These are phyloP conservation scores for Cercophora scortea DNA, from an alignment of 495 filamentous ascomycete genomes.

Conservation along the genomic window DNA sequence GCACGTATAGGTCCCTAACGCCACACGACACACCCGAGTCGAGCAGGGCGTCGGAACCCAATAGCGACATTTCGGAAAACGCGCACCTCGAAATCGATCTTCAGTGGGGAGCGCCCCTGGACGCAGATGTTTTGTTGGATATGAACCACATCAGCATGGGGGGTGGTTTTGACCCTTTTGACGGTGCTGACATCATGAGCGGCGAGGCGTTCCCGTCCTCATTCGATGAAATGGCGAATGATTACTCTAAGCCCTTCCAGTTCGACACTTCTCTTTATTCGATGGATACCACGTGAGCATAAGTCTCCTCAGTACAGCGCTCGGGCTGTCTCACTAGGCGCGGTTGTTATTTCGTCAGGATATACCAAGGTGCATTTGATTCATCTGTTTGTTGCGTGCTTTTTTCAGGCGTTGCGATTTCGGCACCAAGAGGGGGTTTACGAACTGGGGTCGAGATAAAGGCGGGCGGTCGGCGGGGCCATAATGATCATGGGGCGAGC, in stretches of 20 bases:
- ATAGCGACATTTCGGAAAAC: slow-evolving; percentile 44
- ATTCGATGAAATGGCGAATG: background rate
- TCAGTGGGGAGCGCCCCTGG: slow-evolving; percentile 29
- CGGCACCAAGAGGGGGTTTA: too few relatives aligned
- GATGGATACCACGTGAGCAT: background rate
- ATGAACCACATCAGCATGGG: slow-evolving; percentile 26
- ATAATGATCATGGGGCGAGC: background rate
- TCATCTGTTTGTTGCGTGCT: too few relatives aligned
- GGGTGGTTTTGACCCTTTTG: slow-evolving; percentile 12
- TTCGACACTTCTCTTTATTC: background rate
- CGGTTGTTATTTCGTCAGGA: background rate
- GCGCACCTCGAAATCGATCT: slow-evolving; percentile 37
- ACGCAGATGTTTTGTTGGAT: slow-evolving; percentile 24
- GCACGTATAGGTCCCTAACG: slow-evolving; percentile 37
- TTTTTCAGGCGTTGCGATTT: too few relatives aligned
- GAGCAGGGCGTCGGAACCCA: slow-evolving; percentile 44
- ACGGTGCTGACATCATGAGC: background rate
- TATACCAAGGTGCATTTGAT: too few relatives aligned
- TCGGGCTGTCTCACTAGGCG: background rate
- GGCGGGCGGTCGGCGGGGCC: too few relatives aligned
- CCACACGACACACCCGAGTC: slow-evolving; percentile 52
- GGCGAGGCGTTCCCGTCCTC: background rate
- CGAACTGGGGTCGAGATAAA: too few relatives aligned
- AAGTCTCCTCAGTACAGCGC: too few relatives aligned
- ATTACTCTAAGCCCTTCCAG: background rate